These are phyloP conservation scores for Rhizopogon rudus DNA, from an alignment of 768 basidiomycete species.

Conservation along the genomic window DNA sequence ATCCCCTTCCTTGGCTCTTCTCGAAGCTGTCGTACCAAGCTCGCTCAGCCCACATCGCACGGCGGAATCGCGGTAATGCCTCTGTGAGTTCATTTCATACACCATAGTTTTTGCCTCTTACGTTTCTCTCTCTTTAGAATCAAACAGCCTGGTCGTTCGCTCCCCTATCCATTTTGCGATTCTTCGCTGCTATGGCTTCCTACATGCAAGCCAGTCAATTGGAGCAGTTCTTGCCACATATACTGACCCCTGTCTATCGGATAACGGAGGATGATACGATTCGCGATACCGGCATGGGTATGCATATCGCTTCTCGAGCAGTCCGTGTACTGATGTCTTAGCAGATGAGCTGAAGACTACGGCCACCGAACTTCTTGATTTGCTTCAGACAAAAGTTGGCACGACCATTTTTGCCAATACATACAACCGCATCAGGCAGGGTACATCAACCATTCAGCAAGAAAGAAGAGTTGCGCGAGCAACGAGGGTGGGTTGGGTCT, in stretches of 20 bases:
- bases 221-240: slow-evolving; percentile 73
- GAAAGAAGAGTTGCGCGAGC: slow-evolving; percentile 65
- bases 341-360: slow-evolving; percentile 81
- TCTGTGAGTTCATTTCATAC: slow-evolving; percentile 31
- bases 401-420: slow-evolving; percentile 74
- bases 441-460: slow-evolving; percentile 57
- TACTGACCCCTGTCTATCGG: slow-evolving; percentile 83
- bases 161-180: slow-evolving; percentile 74
- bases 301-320: slow-evolving; percentile 14
- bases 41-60: slow-evolving; percentile 66
- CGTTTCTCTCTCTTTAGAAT: slow-evolving; percentile 3
- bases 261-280: slow-evolving; percentile 85
- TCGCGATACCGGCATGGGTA: slow-evolving; percentile 75
- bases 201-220: slow-evolving; percentile 55
- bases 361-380: slow-evolving; percentile 78
- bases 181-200: slow-evolving; percentile 91
- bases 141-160: slow-evolving; percentile 84
- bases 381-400: slow-evolving; percentile 85
- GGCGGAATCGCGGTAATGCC: slow-evolving; percentile 48
- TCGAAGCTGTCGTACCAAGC: slow-evolving; percentile 89
- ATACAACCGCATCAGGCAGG: slow-evolving; percentile 80
- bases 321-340: neutral
- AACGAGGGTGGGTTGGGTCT: slow-evolving; percentile 34
- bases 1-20: slow-evolving; percentile 88
- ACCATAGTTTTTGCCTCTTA: neutral